A percentile compares a stretch with the other conserved stretches of the same genome.
These are phyloP conservation scores for Tuber umbilicatum DNA, from an alignment of 495 filamentous ascomycete species.

Conservation along the genomic window DNA sequence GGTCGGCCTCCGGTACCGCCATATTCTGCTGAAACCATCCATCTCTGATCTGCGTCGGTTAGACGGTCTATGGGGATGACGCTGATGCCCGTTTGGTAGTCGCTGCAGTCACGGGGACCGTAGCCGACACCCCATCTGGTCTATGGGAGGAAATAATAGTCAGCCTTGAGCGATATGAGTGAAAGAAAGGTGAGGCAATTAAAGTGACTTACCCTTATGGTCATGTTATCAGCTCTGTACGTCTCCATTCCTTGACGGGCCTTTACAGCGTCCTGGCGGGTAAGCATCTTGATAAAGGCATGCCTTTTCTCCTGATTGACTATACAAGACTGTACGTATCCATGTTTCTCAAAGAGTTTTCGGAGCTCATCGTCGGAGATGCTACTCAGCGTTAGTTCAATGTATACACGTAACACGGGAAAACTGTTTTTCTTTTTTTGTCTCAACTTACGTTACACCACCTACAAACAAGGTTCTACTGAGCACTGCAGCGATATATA, in stretches of 20 bases:
- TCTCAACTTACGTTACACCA: slow-evolving; percentile 72
- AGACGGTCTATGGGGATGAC: slow-evolving; percentile 85
- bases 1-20: slow-evolving; percentile 81
- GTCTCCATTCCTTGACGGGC: slow-evolving; percentile 92
- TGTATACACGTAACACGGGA: background rate
- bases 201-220: slow-evolving; percentile 61
- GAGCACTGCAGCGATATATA: slow-evolving; percentile 54
- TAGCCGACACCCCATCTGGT: slow-evolving; percentile 98
- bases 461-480: slow-evolving; percentile 95
- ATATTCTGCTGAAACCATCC: slow-evolving; percentile 91
- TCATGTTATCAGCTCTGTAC: slow-evolving; percentile 61
- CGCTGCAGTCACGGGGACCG: slow-evolving; percentile 92
- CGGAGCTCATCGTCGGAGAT: slow-evolving; percentile 75
- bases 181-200: background rate
- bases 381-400: slow-evolving; percentile 44
- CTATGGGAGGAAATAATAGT: slow-evolving; percentile 46
- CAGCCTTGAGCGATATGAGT: slow-evolving; percentile 24
- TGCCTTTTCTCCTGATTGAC: slow-evolving; percentile 96
- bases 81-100: slow-evolving; percentile 88
- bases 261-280: slow-evolving; percentile 69
- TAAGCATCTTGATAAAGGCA: slow-evolving; percentile 98
- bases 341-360: slow-evolving; percentile 67
- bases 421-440: background rate
- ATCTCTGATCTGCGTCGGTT: slow-evolving; percentile 92
- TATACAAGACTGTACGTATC: slow-evolving; percentile 90